Conservation (phyloP, 208 protist genomes). For the Leishmania turanica region DNA sequence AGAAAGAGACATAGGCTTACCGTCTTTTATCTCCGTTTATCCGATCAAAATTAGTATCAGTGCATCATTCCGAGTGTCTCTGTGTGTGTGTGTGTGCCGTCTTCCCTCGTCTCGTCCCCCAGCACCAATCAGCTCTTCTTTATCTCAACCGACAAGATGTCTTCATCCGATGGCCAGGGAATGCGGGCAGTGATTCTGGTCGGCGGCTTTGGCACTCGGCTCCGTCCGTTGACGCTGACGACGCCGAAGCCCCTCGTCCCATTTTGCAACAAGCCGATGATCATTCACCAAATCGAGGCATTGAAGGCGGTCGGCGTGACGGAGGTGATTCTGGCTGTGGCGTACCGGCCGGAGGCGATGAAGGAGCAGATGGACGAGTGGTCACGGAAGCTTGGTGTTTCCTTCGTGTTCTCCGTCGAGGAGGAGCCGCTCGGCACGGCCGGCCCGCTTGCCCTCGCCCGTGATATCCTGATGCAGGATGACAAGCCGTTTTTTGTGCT, state of each 20-base stretch:
- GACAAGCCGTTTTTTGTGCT: slow-evolving; percentile 98
- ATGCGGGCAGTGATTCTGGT: slow-evolving; percentile 98
- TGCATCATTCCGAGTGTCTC: neutral
- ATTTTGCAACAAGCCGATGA: slow-evolving; percentile 98
- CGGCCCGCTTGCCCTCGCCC: slow-evolving; percentile 96
- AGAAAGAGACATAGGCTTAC: neutral
- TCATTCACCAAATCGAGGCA: slow-evolving; percentile 98
- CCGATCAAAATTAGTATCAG: neutral
- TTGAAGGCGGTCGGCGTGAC: slow-evolving; percentile 92
- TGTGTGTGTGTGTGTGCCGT: neutral
- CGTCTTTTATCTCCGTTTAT: neutral
- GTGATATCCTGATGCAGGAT: slow-evolving; percentile 85
- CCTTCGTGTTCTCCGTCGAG: slow-evolving; percentile 96
- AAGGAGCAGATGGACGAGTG: slow-evolving; percentile 91
- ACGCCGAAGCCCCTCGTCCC: slow-evolving; percentile 97
- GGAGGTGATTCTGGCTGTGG: slow-evolving; percentile 97
- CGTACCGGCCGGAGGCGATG: slow-evolving; percentile 97
- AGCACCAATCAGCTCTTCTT: too few relatives aligned
- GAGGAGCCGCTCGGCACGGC: slow-evolving; percentile 97
- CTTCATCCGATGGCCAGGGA: slow-evolving; percentile 34
- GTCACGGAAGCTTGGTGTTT: slow-evolving; percentile 87
- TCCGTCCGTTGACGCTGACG: slow-evolving; percentile 97
- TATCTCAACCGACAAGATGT: slow-evolving; percentile 11
- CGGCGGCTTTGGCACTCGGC: slow-evolving; percentile 94
- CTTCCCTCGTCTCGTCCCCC: neutral